phyloP scores from a whole-genome alignment of 177 flowering plant species.

The Telopea speciosissima region DNA sequence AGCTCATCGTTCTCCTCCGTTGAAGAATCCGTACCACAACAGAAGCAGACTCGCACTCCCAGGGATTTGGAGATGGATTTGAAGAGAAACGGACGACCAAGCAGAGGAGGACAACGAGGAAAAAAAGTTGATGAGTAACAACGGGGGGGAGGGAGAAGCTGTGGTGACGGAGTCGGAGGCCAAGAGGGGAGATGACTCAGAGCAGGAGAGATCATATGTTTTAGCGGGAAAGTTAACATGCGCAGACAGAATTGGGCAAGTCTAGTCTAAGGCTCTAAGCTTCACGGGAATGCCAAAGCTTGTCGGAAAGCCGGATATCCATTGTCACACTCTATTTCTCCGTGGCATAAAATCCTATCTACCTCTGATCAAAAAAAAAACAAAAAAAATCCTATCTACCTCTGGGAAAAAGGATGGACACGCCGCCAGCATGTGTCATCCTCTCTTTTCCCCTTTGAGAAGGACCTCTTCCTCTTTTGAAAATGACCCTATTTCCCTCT shows the following conservation, averaged over 20 bases:
- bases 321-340: too few relatives aligned
- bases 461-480: too few relatives aligned
- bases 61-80: background rate
- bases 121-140: background rate
- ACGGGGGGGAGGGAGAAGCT: slow-evolving; percentile 3
- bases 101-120: background rate
- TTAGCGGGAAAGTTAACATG: slow-evolving; percentile 27
- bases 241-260: background rate
- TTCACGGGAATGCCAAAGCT: background rate
- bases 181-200: slow-evolving; percentile 9
- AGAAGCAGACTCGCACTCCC: background rate
- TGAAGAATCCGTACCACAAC: slow-evolving; percentile 8
- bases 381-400: too few relatives aligned
- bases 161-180: background rate
- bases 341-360: too few relatives aligned
- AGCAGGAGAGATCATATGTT: slow-evolving; percentile 30
- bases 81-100: slow-evolving; percentile 1
- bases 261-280: background rate
- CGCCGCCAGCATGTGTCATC: too few relatives aligned
- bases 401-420: too few relatives aligned
- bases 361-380: too few relatives aligned
- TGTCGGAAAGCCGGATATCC: background rate
- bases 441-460: too few relatives aligned
- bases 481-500: too few relatives aligned
- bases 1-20: slow-evolving; percentile 29